phyloP scores from a whole-genome alignment of 352 stramenopile species.

The Pythium monospermum region DNA sequence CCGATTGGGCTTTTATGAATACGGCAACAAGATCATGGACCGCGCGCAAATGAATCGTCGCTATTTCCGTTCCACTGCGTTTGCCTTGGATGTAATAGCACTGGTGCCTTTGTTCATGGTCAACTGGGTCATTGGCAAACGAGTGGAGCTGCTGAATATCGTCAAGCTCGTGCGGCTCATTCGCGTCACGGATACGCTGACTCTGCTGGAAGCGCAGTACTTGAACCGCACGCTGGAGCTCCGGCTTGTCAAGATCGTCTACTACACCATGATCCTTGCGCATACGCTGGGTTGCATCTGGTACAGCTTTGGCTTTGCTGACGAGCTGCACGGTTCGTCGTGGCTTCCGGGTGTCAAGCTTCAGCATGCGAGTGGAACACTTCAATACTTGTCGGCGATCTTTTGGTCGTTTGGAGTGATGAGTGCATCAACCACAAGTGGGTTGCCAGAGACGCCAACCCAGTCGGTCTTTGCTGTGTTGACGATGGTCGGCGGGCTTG shows the following conservation, averaged over 20 bases:
- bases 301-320: slow-evolving; percentile 47
- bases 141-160: slow-evolving; percentile 33
- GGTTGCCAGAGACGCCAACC: slow-evolving; percentile 29
- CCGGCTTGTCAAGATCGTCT: slow-evolving; percentile 41
- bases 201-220: slow-evolving; percentile 34
- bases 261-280: slow-evolving; percentile 36
- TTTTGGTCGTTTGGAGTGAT: slow-evolving; percentile 64
- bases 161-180: slow-evolving; percentile 53
- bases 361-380: neutral
- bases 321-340: neutral
- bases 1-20: slow-evolving; percentile 53
- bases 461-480: slow-evolving; percentile 46
- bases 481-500: slow-evolving; percentile 35
- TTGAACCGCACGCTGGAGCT: slow-evolving; percentile 37
- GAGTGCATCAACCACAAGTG: slow-evolving; percentile 39
- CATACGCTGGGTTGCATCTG: slow-evolving; percentile 55
- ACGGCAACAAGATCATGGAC: slow-evolving; percentile 70
- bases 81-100: slow-evolving; percentile 30
- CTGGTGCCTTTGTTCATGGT: slow-evolving; percentile 37
- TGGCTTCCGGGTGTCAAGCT: slow-evolving; percentile 5
- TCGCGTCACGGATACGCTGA: slow-evolving; percentile 14
- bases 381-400: slow-evolving; percentile 36
- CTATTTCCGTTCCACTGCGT: slow-evolving; percentile 33
- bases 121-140: slow-evolving; percentile 36
- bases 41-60: slow-evolving; percentile 26